Percentiles rank a stretch among this genome's conserved stretches.
These are phyloP conservation scores for Cytospora piceicola DNA, from an alignment of 2,329 filamentous ascomycete genomes.

Conservation along the genomic window DNA sequence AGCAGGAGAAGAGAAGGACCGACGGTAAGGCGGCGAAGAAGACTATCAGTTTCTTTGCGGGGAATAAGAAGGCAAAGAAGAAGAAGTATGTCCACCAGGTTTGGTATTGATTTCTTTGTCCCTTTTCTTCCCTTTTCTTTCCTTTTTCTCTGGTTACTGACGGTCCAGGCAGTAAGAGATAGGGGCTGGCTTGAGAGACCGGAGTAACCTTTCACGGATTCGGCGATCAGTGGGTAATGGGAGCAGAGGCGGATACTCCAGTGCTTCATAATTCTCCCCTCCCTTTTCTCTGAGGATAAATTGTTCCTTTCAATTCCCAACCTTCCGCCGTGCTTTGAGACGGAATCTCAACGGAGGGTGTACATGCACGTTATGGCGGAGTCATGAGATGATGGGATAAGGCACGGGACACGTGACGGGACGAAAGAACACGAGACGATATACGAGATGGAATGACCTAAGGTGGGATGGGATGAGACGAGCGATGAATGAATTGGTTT, in stretches of 20 bases:
- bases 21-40: conserved; percentile 24
- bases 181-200: background rate
- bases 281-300: conserved; percentile 6
- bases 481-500: conserved; percentile 1
- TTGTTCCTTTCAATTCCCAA: conserved; percentile 11
- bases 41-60: conserved; percentile 23
- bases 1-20: conserved; percentile 39
- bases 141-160: background rate
- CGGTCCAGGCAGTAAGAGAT: conserved; percentile 3
- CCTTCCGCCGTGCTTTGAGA: background rate
- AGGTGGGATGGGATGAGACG: conserved; percentile 2
- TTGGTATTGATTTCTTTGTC: conserved; percentile 3
- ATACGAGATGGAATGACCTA: conserved; percentile 11
- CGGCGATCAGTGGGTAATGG: background rate
- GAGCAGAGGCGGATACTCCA: conserved; percentile 5
- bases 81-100: conserved; percentile 39
- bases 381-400: conserved; percentile 1
- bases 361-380: conserved; percentile 1
- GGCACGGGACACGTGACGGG: conserved; percentile 4
- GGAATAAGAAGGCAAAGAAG: conserved; percentile 36
- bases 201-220: background rate
- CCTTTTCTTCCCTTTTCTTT: conserved; percentile 1
- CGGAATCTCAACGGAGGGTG: background rate
- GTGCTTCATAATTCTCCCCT: conserved; percentile 1
- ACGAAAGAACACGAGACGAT: conserved; percentile 3